A percentile compares a stretch with the other conserved stretches of the same genome.
These are phyloP conservation scores for Microdochium trichocladiopsis DNA, from an alignment of 2,329 filamentous ascomycete genomes.

Conservation along the genomic window DNA sequence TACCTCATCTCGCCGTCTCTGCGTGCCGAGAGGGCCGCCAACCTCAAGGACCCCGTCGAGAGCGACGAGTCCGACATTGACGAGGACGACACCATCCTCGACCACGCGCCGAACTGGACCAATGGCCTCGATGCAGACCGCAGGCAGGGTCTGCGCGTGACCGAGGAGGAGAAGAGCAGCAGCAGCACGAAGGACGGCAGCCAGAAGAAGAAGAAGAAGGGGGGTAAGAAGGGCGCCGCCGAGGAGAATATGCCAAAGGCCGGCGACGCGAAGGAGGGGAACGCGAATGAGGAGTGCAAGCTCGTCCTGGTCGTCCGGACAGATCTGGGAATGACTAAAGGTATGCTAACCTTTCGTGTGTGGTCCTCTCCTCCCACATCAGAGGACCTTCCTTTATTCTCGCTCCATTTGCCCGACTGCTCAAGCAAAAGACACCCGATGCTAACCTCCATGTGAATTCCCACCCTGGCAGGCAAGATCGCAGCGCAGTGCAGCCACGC, in stretches of 20 bases:
- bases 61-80: conserved; percentile 64
- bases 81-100: conserved; percentile 49
- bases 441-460: conserved; percentile 1
- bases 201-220: too few relatives aligned
- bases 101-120: conserved; percentile 62
- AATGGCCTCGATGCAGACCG: conserved; percentile 54
- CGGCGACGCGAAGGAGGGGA: conserved; percentile 26
- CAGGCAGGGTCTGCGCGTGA: conserved; percentile 43
- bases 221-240: conserved; percentile 13
- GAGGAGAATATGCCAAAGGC: conserved; percentile 31
- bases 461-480: conserved; percentile 68
- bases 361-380: not conserved
- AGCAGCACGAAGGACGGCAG: too few relatives aligned
- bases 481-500: conserved; percentile 92
- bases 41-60: conserved; percentile 54
- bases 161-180: conserved; percentile 7
- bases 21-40: conserved; percentile 47
- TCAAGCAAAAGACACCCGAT: not conserved
- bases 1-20: conserved; percentile 52
- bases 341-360: conserved; percentile 46
- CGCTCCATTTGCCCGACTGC: not conserved
- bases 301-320: conserved; percentile 87
- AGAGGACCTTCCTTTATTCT: conserved; percentile 1
- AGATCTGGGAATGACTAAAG: conserved; percentile 96
- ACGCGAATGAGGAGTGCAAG: conserved; percentile 76